phyloP scores from a whole-genome alignment of 345 rosid genomes.

The Arabis alpina region DNA sequence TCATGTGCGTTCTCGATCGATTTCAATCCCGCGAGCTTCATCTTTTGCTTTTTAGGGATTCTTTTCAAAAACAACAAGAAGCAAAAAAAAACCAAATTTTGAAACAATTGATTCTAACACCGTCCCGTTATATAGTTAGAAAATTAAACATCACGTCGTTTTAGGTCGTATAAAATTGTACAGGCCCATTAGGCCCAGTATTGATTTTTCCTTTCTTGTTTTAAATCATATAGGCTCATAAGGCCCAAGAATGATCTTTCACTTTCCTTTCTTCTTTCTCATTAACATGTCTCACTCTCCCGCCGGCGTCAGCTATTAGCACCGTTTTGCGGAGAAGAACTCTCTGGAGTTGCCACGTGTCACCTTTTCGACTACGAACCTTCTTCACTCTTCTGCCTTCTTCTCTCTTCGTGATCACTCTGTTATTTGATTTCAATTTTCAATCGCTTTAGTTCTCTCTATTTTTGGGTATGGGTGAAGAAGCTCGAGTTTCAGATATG shows the following conservation, averaged over 20 bases:
- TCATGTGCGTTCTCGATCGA: constrained; percentile 83
- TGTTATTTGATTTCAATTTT: background rate
- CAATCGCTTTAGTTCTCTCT: background rate
- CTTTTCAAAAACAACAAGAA: background rate
- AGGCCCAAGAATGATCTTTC: constrained; percentile 20
- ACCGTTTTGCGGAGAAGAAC: constrained; percentile 30
- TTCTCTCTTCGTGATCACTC: constrained; percentile 8
- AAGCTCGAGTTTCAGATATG: constrained; percentile 33
- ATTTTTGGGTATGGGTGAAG: constrained; percentile 38
- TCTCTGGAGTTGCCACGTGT: constrained; percentile 35
- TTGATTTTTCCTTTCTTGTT: background rate
- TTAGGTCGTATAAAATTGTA: background rate
- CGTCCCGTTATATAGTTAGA: constrained; percentile 19
- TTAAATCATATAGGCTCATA: constrained; percentile 24
- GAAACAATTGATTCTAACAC: constrained; percentile 29
- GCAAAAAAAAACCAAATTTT: constrained; percentile 3
- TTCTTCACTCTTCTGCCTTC: constrained; percentile 23
- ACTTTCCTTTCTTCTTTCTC: constrained; percentile 12
- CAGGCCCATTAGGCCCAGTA: constrained; percentile 36
- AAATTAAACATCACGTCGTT: constrained; percentile 22
- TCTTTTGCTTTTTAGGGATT: constrained; percentile 34
- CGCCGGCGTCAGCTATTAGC: constrained; percentile 39
- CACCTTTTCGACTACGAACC: constrained; percentile 6
- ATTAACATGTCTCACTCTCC: constrained; percentile 4
- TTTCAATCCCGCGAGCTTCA: constrained; percentile 93